Base-by-base conservation (phyloP, 495 filamentous ascomycete genomes). In the Beverwykella pulmonaria region DNA sequence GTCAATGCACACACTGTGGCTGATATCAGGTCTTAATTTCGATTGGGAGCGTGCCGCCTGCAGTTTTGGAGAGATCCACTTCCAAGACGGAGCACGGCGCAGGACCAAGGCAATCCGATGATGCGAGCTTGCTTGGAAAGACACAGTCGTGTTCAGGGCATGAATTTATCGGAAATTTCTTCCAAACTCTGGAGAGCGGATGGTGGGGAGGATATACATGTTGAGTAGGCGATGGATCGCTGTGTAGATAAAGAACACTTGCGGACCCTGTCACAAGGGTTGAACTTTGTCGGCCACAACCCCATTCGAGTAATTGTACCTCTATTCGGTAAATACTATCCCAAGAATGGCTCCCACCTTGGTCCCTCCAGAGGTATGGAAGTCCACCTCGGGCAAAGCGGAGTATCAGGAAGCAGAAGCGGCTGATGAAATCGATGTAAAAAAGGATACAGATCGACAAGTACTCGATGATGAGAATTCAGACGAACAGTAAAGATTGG, bases 401-500 rank as follows among this genome's bases (percentile, higher is more conserved):
- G 47, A 60, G 15, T 49, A 29, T 27, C 39, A 47, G n/a, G 50
- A 61, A 54, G 36, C 53, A 1, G 65, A 63, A 23, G 54, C 44
- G 14, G 17, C 55, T 7, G 66, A 64, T 46, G 66, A 69, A n/a
- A 19, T 64, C 20, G 66, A 12, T 19, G 15, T 53, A 4, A 53
- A 69, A 30, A 69, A 64, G 15, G 20, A 26, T 65, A 25, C 19
- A 3, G 10, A 23, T 8, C 22, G 55, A 23, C 29, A 30, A n/a
- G 17, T 59, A 20, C 36, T 20, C 2, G 44, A 69, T 49, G 48
- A 64, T 47, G 59, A 69, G 20, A 32, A 64, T 6, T 69, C 66
- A 1, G 59, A 58, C 0, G 66, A 58, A 61, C 59, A 69, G 34
- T 59, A 36, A 54, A 63, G 48, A 39, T 47, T 64, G 10, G 66